These are phyloP conservation scores for Gossypium herbaceum DNA, from an alignment of 345 rosid genomes.

Conservation along the genomic window DNA sequence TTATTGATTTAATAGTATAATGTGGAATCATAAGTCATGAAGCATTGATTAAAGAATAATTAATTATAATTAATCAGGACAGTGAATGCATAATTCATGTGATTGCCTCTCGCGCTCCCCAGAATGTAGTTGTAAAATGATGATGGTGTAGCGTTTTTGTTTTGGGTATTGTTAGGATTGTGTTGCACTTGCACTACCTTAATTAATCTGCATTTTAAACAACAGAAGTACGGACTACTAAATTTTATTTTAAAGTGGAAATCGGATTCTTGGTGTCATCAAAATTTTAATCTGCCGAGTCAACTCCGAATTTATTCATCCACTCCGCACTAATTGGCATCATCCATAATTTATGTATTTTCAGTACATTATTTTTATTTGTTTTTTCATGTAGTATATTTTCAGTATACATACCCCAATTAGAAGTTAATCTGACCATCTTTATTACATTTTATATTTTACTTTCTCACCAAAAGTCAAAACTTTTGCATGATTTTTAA, in stretches of 20 bases:
- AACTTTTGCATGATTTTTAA: no score
- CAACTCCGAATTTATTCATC: slow-evolving; percentile 30
- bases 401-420: no score
- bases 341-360: background rate
- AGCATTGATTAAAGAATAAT: slow-evolving; percentile 7
- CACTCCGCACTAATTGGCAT: slow-evolving; percentile 7
- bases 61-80: background rate
- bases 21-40: background rate
- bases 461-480: no score
- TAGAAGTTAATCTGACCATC: no score
- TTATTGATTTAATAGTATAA: background rate
- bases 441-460: no score
- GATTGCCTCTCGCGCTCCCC: no score
- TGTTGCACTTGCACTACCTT: background rate
- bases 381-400: no score
- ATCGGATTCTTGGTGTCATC: slow-evolving; percentile 20
- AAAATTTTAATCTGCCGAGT: slow-evolving; percentile 9
- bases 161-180: no score
- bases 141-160: no score
- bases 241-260: background rate
- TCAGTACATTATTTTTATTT: background rate
- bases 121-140: no score
- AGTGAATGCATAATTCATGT: background rate
- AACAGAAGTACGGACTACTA: background rate
- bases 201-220: background rate